Conservation (phyloP, 352 stramenopile genomes). For the Detonula confervacea region DNA sequence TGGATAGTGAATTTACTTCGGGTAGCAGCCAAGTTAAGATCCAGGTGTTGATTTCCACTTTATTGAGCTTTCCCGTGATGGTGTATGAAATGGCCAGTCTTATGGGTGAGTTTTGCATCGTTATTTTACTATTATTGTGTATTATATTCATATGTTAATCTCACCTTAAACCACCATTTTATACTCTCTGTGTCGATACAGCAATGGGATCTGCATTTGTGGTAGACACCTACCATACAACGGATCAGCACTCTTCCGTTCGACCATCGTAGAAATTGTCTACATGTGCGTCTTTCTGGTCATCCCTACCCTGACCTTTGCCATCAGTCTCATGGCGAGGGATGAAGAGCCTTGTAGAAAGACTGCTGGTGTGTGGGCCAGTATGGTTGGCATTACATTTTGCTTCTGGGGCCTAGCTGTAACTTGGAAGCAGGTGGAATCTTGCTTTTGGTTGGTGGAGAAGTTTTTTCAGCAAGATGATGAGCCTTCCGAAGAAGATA, state of each 20-base stretch:
- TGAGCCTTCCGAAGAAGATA: background rate
- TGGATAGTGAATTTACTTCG: slow-evolving; percentile 35
- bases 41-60: slow-evolving; percentile 24
- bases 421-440: slow-evolving; percentile 28
- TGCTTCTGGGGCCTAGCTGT: slow-evolving; percentile 40
- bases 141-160: too few relatives aligned
- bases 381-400: slow-evolving; percentile 39
- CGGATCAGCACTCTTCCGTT: slow-evolving; percentile 41
- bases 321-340: slow-evolving; percentile 31
- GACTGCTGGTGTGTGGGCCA: slow-evolving; percentile 28
- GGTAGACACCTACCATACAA: slow-evolving; percentile 39
- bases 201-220: slow-evolving; percentile 52
- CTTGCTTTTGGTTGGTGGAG: slow-evolving; percentile 54
- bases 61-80: slow-evolving; percentile 50
- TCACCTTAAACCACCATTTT: too few relatives aligned
- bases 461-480: slow-evolving; percentile 15
- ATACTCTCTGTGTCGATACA: too few relatives aligned
- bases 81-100: slow-evolving; percentile 48
- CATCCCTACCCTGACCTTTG: slow-evolving; percentile 25
- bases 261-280: slow-evolving; percentile 30
- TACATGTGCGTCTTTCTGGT: slow-evolving; percentile 55
- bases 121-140: too few relatives aligned
- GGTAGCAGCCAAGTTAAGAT: background rate
- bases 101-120: too few relatives aligned
- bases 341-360: slow-evolving; percentile 44